Evolutionary conservation across 768 basidiomycete genomes (phyloP).

Genomic region (Leccinum subtestaceum): DNA sequence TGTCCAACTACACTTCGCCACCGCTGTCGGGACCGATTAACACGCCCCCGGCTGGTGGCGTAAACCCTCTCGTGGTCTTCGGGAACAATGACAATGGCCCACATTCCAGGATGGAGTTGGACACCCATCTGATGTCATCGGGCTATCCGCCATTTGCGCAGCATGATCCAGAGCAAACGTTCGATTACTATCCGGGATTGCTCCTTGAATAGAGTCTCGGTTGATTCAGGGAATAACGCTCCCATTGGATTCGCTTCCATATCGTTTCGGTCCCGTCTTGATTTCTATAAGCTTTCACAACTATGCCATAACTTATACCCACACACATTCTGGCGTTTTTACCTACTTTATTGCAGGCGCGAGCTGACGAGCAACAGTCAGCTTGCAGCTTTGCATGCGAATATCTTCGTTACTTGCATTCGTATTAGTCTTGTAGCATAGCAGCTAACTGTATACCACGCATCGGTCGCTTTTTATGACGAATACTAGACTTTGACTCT

Average conservation of each 20-base stretch:
- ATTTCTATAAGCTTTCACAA: constrained; percentile 7
- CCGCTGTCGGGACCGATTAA: constrained; percentile 39
- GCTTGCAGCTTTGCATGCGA: constrained; percentile 6
- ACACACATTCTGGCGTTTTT: background rate
- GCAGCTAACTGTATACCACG: constrained; percentile 19
- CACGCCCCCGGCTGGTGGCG: constrained; percentile 34
- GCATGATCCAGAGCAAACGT: constrained; percentile 24
- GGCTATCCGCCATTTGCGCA: constrained; percentile 33
- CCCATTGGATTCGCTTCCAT: background rate
- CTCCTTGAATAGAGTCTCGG: constrained; percentile 20
- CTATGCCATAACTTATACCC: constrained; percentile 20
- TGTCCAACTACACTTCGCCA: constrained; percentile 29
- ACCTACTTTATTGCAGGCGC: background rate
- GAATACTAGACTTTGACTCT: background rate
- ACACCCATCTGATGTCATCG: constrained; percentile 21
- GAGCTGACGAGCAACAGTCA: constrained; percentile 7
- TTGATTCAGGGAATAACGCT: constrained; percentile 1
- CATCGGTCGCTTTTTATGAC: constrained; percentile 1
- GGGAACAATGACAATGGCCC: constrained; percentile 45
- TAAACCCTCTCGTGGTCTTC: constrained; percentile 51
- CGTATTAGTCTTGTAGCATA: constrained; percentile 26
- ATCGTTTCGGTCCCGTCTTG: background rate
- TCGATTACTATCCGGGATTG: constrained; percentile 30
- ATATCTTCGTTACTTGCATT: constrained; percentile 7
- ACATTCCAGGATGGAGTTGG: constrained; percentile 24